A percentile compares a stretch with the other conserved stretches of the same genome.
Conservation (phyloP, 805 yeast genomes). For the Saccharomycopsis olivae region DNA sequence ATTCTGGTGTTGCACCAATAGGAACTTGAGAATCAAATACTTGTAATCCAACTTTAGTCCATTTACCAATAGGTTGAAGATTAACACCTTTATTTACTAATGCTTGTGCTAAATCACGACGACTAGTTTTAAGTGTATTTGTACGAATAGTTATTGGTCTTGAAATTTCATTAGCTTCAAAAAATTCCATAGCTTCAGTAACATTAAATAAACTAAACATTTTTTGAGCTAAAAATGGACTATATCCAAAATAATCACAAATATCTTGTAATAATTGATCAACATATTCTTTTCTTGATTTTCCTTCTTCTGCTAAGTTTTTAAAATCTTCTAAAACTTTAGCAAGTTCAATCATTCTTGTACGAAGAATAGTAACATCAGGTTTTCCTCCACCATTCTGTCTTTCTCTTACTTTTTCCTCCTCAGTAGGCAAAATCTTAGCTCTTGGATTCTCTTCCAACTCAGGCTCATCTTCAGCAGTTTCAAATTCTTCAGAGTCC, state of each 20-base stretch:
- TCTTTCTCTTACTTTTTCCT: constrained; percentile 45
- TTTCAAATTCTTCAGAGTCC: constrained; percentile 24
- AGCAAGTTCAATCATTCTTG: constrained; percentile 91
- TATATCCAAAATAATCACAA: constrained; percentile 88
- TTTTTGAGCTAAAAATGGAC: constrained; percentile 87
- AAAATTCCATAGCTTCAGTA: constrained; percentile 93
- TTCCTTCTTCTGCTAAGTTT: constrained; percentile 73
- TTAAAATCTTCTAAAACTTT: constrained; percentile 89
- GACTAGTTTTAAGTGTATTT: constrained; percentile 88
- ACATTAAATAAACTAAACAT: constrained; percentile 87
- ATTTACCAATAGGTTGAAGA: constrained; percentile 89
- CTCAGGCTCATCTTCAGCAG: constrained; percentile 20
- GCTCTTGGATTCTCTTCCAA: constrained; percentile 46
- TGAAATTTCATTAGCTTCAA: constrained; percentile 95
- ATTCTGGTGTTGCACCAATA: constrained; percentile 98
- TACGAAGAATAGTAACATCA: constrained; percentile 74
- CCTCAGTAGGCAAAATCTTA: constrained; percentile 59
- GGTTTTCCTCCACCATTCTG: constrained; percentile 43
- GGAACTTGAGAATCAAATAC: constrained; percentile 99
- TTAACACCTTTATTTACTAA: constrained; percentile 95
- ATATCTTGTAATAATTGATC: constrained; percentile 76
- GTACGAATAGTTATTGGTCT: constrained; percentile 97
- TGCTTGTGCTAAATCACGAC: constrained; percentile 92
- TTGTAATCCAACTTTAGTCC: constrained; percentile 98
- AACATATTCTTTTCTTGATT: constrained; percentile 73